A percentile compares a stretch with the other conserved stretches of the same genome.
Evolutionary conservation across 768 basidiomycete species (phyloP).

Genomic region (Auricularia auricula-judae): DNA sequence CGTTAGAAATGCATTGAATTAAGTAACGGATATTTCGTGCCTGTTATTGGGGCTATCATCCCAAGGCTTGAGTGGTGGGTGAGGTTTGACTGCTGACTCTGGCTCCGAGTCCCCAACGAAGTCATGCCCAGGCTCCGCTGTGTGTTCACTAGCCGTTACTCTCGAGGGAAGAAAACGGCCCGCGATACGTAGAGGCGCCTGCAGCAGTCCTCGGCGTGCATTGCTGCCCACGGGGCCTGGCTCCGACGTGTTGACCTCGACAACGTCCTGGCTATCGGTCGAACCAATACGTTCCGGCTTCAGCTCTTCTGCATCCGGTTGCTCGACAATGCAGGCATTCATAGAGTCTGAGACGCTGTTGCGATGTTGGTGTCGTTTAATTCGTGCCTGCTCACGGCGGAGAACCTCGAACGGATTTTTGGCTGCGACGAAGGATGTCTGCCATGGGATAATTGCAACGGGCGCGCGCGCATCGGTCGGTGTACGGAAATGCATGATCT

Average conservation of each 20-base stretch:
- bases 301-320: neutral
- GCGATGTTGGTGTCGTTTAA: neutral
- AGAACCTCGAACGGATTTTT: neutral
- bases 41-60: neutral
- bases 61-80: neutral
- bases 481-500: neutral
- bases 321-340: neutral
- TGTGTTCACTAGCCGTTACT: neutral
- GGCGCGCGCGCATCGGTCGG: neutral
- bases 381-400: neutral
- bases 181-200: neutral
- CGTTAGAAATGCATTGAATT: too few species aligned
- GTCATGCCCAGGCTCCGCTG: neutral
- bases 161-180: neutral
- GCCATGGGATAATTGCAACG: neutral
- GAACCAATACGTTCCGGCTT: neutral
- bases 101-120: neutral
- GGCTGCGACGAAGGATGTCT: neutral
- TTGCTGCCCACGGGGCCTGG: neutral
- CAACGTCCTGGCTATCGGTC: neutral
- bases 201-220: neutral
- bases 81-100: neutral
- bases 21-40: too few species aligned
- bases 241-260: neutral
- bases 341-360: neutral